Conservation (phyloP, 1,284 basidiomycete genomes). For the Coriolopsis trogii region DNA sequence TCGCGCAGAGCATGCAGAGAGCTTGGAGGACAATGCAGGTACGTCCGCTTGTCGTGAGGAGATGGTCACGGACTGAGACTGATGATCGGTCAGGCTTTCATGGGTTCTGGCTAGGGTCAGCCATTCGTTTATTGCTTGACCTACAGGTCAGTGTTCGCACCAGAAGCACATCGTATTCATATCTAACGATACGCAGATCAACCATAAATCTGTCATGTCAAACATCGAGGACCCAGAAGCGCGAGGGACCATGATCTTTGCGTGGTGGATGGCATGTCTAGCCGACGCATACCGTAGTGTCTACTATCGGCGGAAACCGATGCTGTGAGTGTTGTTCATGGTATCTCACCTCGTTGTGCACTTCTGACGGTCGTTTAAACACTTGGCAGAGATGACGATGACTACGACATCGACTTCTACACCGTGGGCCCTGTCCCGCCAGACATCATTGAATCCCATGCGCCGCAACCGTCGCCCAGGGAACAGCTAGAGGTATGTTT, state of each 20-base stretch:
- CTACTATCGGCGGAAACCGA: constrained; percentile 63
- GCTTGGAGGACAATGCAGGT: constrained; percentile 67
- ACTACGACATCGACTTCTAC: constrained; percentile 80
- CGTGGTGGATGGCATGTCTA: constrained; percentile 77
- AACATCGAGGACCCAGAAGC: constrained; percentile 70
- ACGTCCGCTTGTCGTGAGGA: constrained; percentile 1
- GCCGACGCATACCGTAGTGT: constrained; percentile 61
- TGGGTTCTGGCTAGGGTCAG: constrained; percentile 78
- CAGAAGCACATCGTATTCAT: not conserved
- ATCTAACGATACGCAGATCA: constrained; percentile 55
- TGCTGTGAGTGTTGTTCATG: constrained; percentile 54
- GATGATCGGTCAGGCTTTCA: constrained; percentile 61
- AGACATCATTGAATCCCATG: constrained; percentile 50
- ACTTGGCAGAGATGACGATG: constrained; percentile 56
- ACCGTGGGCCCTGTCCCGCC: constrained; percentile 63
- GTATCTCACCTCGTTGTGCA: not conserved
- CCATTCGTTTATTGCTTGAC: constrained; percentile 78
- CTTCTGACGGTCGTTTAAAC: constrained; percentile 9
- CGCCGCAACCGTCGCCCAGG: constrained; percentile 60
- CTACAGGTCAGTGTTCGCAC: constrained; percentile 53
- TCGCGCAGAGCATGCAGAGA: constrained; percentile 48
- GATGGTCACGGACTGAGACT: not conserved
- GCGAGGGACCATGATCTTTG: constrained; percentile 81
- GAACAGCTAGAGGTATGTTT: constrained; percentile 71
- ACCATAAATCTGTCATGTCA: constrained; percentile 75